Conservation (phyloP, 2,329 filamentous ascomycete species). For the Cucurbitaria berberidis region DNA sequence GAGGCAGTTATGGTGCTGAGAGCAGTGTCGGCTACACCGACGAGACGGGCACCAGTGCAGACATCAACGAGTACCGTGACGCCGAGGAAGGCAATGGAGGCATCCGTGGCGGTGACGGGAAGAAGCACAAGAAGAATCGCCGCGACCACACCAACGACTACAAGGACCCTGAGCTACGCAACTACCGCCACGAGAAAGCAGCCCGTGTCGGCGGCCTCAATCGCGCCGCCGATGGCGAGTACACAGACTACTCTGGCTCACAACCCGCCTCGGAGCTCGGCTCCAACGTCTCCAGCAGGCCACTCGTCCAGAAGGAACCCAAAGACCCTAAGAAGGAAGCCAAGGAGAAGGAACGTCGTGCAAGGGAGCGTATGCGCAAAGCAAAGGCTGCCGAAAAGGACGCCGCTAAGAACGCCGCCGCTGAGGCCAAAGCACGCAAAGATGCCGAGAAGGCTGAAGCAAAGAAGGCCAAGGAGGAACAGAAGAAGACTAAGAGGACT, state of each 20-base stretch:
- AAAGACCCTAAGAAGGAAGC: constrained; percentile 49
- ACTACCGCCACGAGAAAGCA: constrained; percentile 84
- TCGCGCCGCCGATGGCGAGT: constrained; percentile 75
- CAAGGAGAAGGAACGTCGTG: constrained; percentile 45
- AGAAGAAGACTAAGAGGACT: constrained; percentile 53
- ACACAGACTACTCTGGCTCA: constrained; percentile 77
- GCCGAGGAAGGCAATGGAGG: constrained; percentile 52
- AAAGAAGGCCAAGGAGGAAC: constrained; percentile 49
- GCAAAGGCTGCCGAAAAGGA: constrained; percentile 50
- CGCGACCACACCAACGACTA: constrained; percentile 61
- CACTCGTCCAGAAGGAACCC: constrained; percentile 54
- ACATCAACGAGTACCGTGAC: constrained; percentile 50
- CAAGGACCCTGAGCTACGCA: constrained; percentile 68
- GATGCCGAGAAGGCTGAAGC: constrained; percentile 47
- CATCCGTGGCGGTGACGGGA: constrained; percentile 50
- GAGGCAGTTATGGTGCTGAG: constrained; percentile 57
- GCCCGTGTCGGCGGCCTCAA: constrained; percentile 91
- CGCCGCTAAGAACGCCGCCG: constrained; percentile 38
- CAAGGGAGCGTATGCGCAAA: constrained; percentile 61
- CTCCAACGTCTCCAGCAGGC: constrained; percentile 50
- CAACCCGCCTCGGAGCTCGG: constrained; percentile 63
- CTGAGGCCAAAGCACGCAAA: constrained; percentile 53
- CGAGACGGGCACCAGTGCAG: constrained; percentile 53
- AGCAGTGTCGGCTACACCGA: constrained; percentile 53
- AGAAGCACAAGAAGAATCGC: constrained; percentile 54